These are phyloP conservation scores for Westerdykella aurantiaca DNA, from an alignment of 2,329 filamentous ascomycete species.

Conservation along the genomic window DNA sequence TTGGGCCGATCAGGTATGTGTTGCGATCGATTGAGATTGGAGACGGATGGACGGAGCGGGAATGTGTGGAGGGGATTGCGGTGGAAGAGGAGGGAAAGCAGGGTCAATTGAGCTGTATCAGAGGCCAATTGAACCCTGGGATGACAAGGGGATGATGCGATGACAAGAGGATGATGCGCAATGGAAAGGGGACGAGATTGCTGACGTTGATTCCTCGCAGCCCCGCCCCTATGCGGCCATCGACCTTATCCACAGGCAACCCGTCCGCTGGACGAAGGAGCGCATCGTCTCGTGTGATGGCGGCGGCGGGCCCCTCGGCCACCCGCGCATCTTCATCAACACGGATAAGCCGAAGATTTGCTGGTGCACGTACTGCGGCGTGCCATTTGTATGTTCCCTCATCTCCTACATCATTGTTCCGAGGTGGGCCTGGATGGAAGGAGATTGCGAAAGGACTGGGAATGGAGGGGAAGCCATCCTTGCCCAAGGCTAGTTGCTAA, in stretches of 20 bases:
- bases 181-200: background rate
- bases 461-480: background rate
- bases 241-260: slow-evolving; percentile 91
- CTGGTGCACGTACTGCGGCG: slow-evolving; percentile 84
- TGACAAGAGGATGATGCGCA: background rate
- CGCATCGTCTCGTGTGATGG: slow-evolving; percentile 83
- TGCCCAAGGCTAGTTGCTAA: background rate
- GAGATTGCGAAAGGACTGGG: slow-evolving; percentile 3
- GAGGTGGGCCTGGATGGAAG: background rate
- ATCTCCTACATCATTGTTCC: slow-evolving; percentile 6
- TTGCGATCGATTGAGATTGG: background rate
- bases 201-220: slow-evolving; percentile 45
- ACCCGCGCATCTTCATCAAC: slow-evolving; percentile 96
- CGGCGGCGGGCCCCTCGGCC: slow-evolving; percentile 81
- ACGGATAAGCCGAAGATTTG: slow-evolving; percentile 93
- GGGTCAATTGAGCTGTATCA: background rate
- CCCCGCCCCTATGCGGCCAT: slow-evolving; percentile 87
- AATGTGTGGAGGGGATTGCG: slow-evolving; percentile 1
- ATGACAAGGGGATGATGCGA: slow-evolving; percentile 1
- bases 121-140: slow-evolving; percentile 1
- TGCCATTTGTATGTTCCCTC: slow-evolving; percentile 73
- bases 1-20: slow-evolving; percentile 77
- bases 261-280: slow-evolving; percentile 84
- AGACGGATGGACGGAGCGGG: background rate
- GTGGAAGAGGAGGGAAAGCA: background rate